phyloP scores from a whole-genome alignment of 768 basidiomycete species.

The Agrocybe chaxingu region DNA sequence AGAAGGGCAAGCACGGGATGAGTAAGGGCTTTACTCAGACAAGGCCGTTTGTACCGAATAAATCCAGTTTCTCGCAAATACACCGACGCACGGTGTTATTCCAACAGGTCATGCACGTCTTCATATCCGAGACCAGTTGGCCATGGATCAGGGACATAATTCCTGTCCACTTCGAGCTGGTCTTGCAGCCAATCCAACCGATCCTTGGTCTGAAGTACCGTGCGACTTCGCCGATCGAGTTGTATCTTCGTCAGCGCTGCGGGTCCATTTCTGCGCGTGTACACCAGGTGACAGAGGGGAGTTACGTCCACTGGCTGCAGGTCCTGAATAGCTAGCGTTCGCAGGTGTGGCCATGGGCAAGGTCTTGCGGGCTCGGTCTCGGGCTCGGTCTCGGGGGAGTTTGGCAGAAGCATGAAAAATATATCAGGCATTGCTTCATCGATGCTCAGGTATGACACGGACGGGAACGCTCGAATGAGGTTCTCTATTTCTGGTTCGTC shows the following conservation, averaged over 20 bases:
- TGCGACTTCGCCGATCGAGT: conserved; percentile 36
- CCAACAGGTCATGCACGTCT: conserved; percentile 28
- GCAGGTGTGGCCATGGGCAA: conserved; percentile 33
- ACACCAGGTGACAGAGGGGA: conserved; percentile 28
- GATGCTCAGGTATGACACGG: conserved; percentile 27
- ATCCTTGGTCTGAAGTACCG: conserved; percentile 26
- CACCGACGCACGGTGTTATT: conserved; percentile 1
- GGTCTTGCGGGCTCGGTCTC: no score
- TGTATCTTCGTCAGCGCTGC: conserved; percentile 17
- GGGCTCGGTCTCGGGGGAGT: neutral
- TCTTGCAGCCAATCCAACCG: conserved; percentile 26
- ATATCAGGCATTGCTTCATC: conserved; percentile 31
- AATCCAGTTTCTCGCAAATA: no score
- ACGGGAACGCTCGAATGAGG: conserved; percentile 33
- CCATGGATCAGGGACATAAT: conserved; percentile 31
- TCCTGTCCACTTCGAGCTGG: conserved; percentile 26
- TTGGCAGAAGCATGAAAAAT: conserved; percentile 24
- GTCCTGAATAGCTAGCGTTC: conserved; percentile 29
- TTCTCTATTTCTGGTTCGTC: conserved; percentile 26
- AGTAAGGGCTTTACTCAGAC: neutral
- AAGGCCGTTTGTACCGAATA: neutral
- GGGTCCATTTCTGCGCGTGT: conserved; percentile 13
- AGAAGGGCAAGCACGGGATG: no score
- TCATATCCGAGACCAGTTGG: conserved; percentile 35
- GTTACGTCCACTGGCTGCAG: conserved; percentile 28